A percentile compares a stretch with the other conserved stretches of the same genome.
Conservation (phyloP, 768 basidiomycete genomes). For the Cystobasidium ongulense region DNA sequence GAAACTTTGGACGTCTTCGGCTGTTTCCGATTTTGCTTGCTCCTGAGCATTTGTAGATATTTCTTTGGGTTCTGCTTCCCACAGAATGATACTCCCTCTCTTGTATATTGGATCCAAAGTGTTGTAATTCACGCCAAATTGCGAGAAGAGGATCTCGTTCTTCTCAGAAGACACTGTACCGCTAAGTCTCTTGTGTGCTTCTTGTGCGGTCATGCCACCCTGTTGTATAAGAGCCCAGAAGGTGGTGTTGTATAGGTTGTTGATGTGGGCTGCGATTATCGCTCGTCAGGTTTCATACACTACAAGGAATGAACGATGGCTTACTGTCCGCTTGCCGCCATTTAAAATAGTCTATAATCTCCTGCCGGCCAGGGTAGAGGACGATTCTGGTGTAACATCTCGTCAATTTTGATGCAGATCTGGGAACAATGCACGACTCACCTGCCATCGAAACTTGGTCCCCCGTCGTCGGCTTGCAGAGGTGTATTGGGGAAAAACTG, state of each 20-base stretch:
- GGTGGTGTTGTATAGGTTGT: constrained; percentile 90
- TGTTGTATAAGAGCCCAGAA: constrained; percentile 91
- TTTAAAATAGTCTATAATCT: constrained; percentile 81
- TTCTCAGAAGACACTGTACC: constrained; percentile 83
- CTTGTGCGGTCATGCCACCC: constrained; percentile 64
- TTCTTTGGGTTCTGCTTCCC: constrained; percentile 50
- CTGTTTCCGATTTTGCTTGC: constrained; percentile 20
- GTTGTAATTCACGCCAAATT: constrained; percentile 83
- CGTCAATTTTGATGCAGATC: not conserved
- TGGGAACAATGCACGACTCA: constrained; percentile 51
- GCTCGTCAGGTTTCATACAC: too few relatives aligned
- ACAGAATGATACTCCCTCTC: constrained; percentile 76
- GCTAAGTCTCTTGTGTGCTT: constrained; percentile 71
- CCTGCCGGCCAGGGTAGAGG: constrained; percentile 60
- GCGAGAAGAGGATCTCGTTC: constrained; percentile 76
- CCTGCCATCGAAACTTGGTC: constrained; percentile 87
- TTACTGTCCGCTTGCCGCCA: constrained; percentile 95
- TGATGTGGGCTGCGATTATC: constrained; percentile 72
- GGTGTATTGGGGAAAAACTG: constrained; percentile 64
- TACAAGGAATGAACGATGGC: too few relatives aligned
- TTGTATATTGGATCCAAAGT: constrained; percentile 60
- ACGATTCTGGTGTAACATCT: constrained; percentile 34
- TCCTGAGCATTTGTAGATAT: not conserved
- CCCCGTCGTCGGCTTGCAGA: constrained; percentile 54
- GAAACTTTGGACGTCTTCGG: not conserved